A percentile compares a stretch with the other conserved stretches of the same genome.
These are phyloP conservation scores for Tilletia setariae DNA, from an alignment of 1,284 basidiomycete genomes.

Conservation along the genomic window DNA sequence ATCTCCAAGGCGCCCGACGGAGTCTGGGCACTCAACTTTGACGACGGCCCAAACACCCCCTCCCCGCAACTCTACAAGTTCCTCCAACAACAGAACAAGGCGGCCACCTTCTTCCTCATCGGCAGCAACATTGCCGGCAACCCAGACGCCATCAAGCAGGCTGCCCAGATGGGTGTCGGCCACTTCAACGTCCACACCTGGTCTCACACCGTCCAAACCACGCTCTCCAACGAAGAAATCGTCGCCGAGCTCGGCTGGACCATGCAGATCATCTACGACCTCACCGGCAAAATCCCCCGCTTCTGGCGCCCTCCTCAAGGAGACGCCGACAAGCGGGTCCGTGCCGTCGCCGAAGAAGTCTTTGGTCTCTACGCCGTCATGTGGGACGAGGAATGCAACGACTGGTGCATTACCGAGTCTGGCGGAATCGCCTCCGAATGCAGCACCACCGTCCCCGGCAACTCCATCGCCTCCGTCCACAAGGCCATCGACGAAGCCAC, in stretches of 20 bases:
- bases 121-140: slow-evolving; percentile 27
- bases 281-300: slow-evolving; percentile 60
- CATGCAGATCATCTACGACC: slow-evolving; percentile 74
- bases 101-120: slow-evolving; percentile 38
- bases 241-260: slow-evolving; percentile 79
- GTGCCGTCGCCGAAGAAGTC: slow-evolving; percentile 63
- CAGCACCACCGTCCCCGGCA: slow-evolving; percentile 32
- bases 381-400: slow-evolving; percentile 63
- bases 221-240: slow-evolving; percentile 52
- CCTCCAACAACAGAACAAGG: slow-evolving; percentile 26
- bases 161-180: slow-evolving; percentile 31
- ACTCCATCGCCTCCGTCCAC: slow-evolving; percentile 23
- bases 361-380: slow-evolving; percentile 64
- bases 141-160: slow-evolving; percentile 19
- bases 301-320: slow-evolving; percentile 48
- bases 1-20: slow-evolving; percentile 64
- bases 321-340: slow-evolving; percentile 58
- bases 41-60: slow-evolving; percentile 46
- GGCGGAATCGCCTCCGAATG: slow-evolving; percentile 28
- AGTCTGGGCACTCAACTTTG: slow-evolving; percentile 38
- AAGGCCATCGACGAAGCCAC: slow-evolving; percentile 34
- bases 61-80: slow-evolving; percentile 36
- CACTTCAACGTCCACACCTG: slow-evolving; percentile 35
- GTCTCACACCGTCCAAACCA: slow-evolving; percentile 22
- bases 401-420: slow-evolving; percentile 46